A percentile compares a stretch with the other conserved stretches of the same genome.
phyloP scores from a whole-genome alignment of 2,329 filamentous ascomycete species.

The Pseudogymnoascus sp. region DNA sequence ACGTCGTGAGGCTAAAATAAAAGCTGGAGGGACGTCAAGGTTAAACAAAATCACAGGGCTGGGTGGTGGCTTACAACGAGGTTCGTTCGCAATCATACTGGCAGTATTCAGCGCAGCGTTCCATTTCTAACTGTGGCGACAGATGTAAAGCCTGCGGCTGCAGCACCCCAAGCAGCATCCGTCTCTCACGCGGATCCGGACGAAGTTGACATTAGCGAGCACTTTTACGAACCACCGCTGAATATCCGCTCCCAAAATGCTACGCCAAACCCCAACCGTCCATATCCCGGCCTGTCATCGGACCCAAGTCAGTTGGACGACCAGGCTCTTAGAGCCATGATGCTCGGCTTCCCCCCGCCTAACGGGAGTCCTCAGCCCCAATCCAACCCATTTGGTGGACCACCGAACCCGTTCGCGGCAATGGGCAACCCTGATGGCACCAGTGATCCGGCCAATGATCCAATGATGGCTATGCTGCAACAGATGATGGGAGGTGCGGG shows the following conservation, averaged over 20 bases:
- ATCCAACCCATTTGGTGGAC: slow-evolving; percentile 32
- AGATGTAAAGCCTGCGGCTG: slow-evolving; percentile 24
- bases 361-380: slow-evolving; percentile 27
- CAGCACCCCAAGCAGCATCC: slow-evolving; percentile 33
- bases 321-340: slow-evolving; percentile 58
- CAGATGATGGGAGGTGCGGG: slow-evolving; percentile 55
- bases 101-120: not conserved
- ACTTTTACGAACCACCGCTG: slow-evolving; percentile 56
- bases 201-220: slow-evolving; percentile 70
- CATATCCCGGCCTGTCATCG: slow-evolving; percentile 17
- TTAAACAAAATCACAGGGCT: slow-evolving; percentile 71
- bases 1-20: slow-evolving; percentile 72
- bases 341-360: slow-evolving; percentile 49
- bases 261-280: slow-evolving; percentile 26
- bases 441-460: slow-evolving; percentile 43
- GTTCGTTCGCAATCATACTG: slow-evolving; percentile 27
- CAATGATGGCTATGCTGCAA: slow-evolving; percentile 69
- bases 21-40: slow-evolving; percentile 61
- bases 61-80: slow-evolving; percentile 50
- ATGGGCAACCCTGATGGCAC: slow-evolving; percentile 28
- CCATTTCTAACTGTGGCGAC: slow-evolving; percentile 18
- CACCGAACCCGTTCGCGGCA: slow-evolving; percentile 26
- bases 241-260: slow-evolving; percentile 35
- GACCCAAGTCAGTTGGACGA: slow-evolving; percentile 40
- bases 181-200: slow-evolving; percentile 56